These are phyloP conservation scores for Psophocarpus tetragonolobus DNA, from an alignment of 306 rosid species.

Conservation along the genomic window DNA sequence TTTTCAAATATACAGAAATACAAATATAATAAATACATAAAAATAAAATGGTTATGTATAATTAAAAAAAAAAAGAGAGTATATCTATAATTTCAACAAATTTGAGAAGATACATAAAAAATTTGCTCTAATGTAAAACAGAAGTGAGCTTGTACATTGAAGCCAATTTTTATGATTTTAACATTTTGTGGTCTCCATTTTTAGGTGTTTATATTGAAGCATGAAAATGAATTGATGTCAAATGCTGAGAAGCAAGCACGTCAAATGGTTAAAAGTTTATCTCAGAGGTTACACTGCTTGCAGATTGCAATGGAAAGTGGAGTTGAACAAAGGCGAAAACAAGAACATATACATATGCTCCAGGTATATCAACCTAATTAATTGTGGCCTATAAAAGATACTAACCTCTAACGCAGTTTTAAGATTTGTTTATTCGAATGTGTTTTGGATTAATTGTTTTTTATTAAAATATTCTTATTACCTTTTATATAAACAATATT, in stretches of 20 bases:
- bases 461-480: too few species aligned
- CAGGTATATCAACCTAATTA: conserved; percentile 21
- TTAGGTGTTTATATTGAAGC: conserved; percentile 39
- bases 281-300: conserved; percentile 32
- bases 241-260: conserved; percentile 44
- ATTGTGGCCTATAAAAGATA: background rate
- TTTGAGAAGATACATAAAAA: too few species aligned
- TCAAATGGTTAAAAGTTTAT: conserved; percentile 39
- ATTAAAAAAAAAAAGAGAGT: too few species aligned
- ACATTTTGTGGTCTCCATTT: background rate
- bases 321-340: conserved; percentile 31
- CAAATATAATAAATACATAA: too few species aligned
- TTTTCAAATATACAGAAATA: too few species aligned
- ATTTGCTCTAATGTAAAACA: too few species aligned
- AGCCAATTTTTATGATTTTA: background rate
- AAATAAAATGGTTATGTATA: too few species aligned
- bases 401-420: too few species aligned
- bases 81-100: too few species aligned
- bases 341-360: conserved; percentile 27
- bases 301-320: conserved; percentile 33
- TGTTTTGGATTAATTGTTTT: too few species aligned
- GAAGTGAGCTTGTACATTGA: background rate
- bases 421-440: too few species aligned
- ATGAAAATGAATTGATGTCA: conserved; percentile 35
- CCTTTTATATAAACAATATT: too few species aligned